Conservation (phyloP, 2,329 filamentous ascomycete species). For the Fusarium sambucinum region DNA sequence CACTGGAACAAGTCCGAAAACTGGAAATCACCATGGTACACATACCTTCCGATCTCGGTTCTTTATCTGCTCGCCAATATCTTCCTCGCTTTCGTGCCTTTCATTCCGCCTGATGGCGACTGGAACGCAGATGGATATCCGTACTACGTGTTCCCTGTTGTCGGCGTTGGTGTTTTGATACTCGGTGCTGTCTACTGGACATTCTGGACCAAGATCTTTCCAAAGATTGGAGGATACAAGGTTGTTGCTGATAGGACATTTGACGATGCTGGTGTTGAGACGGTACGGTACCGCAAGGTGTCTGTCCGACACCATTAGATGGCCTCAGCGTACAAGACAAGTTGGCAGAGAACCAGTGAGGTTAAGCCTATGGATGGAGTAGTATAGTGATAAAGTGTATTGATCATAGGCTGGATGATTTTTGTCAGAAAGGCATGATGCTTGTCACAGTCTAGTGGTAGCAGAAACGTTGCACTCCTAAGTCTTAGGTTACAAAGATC, state of each 20-base stretch:
- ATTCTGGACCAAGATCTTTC: constrained; percentile 64
- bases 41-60: constrained; percentile 60
- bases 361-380: no score
- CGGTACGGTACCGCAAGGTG: constrained; percentile 57
- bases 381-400: no score
- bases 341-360: no score
- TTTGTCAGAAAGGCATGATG: no score
- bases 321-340: no score
- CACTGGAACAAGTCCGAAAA: constrained; percentile 63
- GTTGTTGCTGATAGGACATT: constrained; percentile 59
- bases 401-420: no score
- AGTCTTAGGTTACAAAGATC: no score
- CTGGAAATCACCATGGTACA: constrained; percentile 67
- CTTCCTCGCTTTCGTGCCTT: constrained; percentile 66
- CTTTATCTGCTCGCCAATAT: constrained; percentile 64
- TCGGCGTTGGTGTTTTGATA: constrained; percentile 64
- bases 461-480: no score
- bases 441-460: no score
- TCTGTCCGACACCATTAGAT: constrained; percentile 6
- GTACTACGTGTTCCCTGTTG: constrained; percentile 68
- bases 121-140: constrained; percentile 64
- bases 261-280: constrained; percentile 56
- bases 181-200: constrained; percentile 66
- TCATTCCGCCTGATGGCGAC: constrained; percentile 64
- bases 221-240: constrained; percentile 62